Conservation (phyloP, 140 eudicot species). For the Bidens hawaiensis region DNA sequence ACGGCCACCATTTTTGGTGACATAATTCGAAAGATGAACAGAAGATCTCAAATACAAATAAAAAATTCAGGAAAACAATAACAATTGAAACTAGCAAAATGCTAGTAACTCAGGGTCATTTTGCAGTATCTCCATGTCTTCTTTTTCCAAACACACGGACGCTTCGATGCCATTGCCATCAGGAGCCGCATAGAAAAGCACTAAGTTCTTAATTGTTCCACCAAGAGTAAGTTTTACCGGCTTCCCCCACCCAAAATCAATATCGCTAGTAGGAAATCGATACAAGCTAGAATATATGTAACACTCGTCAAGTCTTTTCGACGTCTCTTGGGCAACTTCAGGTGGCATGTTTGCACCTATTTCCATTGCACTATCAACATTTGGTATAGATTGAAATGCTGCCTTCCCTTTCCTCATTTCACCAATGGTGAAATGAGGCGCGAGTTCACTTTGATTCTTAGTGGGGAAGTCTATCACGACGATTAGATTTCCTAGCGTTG, state of each 20-base stretch:
- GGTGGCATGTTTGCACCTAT: background rate
- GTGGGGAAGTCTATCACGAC: no score
- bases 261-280: background rate
- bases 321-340: background rate
- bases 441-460: no score
- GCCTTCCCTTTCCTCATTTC: no score
- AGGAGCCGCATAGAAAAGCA: background rate
- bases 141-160: slow-evolving; percentile 1
- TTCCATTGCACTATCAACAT: background rate
- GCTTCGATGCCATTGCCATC: slow-evolving; percentile 13
- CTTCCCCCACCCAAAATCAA: slow-evolving; percentile 17
- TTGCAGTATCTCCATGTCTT: slow-evolving; percentile 14
- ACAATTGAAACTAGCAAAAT: no score
- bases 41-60: no score
- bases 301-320: background rate
- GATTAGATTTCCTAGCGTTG: background rate
- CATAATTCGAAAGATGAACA: no score
- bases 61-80: no score
- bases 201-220: background rate
- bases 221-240: background rate
- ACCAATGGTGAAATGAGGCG: no score
- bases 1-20: no score
- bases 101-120: background rate
- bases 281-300: background rate
- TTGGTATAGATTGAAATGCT: background rate